These are phyloP conservation scores for Epichloe uncinata DNA, from an alignment of 2,329 filamentous ascomycete species.

Conservation along the genomic window DNA sequence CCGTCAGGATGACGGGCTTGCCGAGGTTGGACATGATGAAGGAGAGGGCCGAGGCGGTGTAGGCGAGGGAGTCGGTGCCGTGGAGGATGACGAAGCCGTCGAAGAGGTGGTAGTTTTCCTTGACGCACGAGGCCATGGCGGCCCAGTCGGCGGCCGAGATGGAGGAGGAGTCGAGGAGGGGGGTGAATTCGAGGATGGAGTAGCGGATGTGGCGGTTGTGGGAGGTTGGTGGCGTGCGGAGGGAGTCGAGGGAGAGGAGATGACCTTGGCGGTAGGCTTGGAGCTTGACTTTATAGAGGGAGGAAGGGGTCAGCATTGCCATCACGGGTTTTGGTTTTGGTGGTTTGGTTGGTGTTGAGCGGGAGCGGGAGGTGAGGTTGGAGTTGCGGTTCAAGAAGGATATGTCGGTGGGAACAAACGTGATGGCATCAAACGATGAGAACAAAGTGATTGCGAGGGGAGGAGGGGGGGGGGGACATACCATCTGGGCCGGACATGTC, in stretches of 20 bases:
- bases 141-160: conserved; percentile 81
- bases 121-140: conserved; percentile 65
- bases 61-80: conserved; percentile 79
- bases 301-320: background rate
- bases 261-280: conserved; percentile 38
- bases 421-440: background rate
- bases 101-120: conserved; percentile 75
- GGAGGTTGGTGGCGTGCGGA: conserved; percentile 67
- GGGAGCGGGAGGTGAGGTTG: too few species aligned
- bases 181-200: conserved; percentile 70
- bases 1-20: conserved; percentile 81
- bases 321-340: background rate
- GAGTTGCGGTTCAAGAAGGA: background rate
- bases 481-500: too few species aligned
- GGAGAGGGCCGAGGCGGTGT: conserved; percentile 78
- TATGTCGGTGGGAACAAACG: background rate
- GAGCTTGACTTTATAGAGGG: conserved; percentile 26
- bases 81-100: conserved; percentile 87
- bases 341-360: too few species aligned
- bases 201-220: conserved; percentile 76
- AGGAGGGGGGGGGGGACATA: too few species aligned
- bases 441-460: too few species aligned
- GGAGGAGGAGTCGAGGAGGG: conserved; percentile 73
- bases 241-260: conserved; percentile 43
- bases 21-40: conserved; percentile 89